phyloP scores from a whole-genome alignment of 106 monocot species.

The Gastrodia elata region DNA sequence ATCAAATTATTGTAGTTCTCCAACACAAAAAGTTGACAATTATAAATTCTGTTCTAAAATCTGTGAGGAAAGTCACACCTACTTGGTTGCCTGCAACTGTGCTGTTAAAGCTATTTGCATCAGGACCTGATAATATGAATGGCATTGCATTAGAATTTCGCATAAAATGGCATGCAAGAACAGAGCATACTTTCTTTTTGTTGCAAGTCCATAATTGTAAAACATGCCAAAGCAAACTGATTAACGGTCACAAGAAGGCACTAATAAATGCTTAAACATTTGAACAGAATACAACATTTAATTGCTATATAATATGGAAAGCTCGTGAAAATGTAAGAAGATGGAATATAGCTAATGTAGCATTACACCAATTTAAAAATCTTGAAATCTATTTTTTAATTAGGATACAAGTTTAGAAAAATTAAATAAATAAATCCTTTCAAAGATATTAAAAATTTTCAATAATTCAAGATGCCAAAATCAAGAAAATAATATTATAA shows the following conservation, averaged over 20 bases:
- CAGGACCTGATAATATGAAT: conserved; percentile 30
- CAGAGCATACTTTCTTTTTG: neutral
- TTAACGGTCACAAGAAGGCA: neutral
- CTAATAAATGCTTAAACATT: neutral
- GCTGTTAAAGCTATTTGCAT: conserved; percentile 90
- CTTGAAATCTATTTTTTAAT: too few relatives aligned
- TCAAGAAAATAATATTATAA: too few relatives aligned
- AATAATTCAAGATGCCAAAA: too few relatives aligned
- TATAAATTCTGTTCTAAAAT: conserved; percentile 3
- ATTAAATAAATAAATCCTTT: too few relatives aligned
- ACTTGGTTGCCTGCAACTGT: conserved; percentile 95
- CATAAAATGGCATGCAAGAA: neutral
- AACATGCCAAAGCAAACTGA: neutral
- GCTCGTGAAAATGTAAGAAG: neutral
- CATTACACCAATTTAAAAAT: too few relatives aligned
- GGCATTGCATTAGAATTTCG: neutral
- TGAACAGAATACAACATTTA: neutral
- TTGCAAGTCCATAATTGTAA: neutral
- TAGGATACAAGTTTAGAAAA: too few relatives aligned
- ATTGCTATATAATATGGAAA: neutral
- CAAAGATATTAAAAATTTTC: too few relatives aligned
- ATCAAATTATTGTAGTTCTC: neutral
- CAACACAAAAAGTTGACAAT: neutral
- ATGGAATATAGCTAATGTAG: neutral
- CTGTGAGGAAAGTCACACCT: conserved; percentile 76